Evolutionary conservation across 306 rosid genomes (phyloP).

Genomic region (Lithocarpus polystachyus): DNA sequence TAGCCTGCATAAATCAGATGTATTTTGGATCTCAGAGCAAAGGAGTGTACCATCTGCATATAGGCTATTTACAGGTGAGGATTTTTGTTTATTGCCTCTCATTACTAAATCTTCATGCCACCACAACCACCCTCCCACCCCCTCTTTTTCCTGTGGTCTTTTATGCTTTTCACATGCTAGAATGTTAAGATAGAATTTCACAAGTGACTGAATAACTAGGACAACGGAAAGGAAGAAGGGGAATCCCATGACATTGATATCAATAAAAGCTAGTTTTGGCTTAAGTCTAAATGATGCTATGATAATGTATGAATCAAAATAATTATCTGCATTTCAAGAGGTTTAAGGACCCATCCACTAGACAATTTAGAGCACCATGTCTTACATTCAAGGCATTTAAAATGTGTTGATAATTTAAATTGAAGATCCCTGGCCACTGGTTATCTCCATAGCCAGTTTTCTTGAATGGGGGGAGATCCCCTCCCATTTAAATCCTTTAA

Average conservation of each 20-base stretch:
- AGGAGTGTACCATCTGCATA: constrained; percentile 72
- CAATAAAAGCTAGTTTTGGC: neutral
- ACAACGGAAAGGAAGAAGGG: neutral
- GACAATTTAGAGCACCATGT: too few species aligned
- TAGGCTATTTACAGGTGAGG: constrained; percentile 63
- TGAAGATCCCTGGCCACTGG: too few species aligned
- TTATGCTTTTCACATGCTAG: neutral
- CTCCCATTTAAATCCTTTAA: too few species aligned
- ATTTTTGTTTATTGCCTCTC: constrained; percentile 11
- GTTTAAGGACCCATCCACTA: too few species aligned
- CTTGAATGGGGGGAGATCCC: neutral
- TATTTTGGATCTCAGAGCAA: constrained; percentile 67
- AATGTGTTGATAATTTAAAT: too few species aligned
- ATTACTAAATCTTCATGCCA: neutral
- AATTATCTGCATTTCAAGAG: neutral
- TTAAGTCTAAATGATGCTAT: neutral
- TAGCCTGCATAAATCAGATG: constrained; percentile 59
- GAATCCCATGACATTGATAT: neutral
- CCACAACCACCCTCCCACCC: too few species aligned
- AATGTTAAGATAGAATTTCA: neutral
- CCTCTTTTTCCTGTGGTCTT: neutral
- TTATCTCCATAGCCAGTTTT: too few species aligned
- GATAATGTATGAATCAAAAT: neutral
- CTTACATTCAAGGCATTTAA: too few species aligned
- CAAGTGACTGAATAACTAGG: too few species aligned